Percentiles rank a stretch among this genome's conserved stretches.
phyloP scores from a whole-genome alignment of 805 yeast genomes.

The Nakazawaea ernobii region DNA sequence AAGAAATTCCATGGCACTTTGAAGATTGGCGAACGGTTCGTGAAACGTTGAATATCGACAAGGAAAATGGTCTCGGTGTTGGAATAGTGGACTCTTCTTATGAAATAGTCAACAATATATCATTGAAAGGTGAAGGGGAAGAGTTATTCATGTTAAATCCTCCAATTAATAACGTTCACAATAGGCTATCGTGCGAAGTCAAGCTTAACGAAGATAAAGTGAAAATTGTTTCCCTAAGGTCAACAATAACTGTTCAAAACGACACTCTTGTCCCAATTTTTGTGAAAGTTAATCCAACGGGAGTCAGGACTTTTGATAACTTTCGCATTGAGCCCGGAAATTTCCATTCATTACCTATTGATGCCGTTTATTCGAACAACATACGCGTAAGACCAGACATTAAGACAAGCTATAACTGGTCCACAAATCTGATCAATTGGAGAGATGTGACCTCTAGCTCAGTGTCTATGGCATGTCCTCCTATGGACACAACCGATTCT shows the following conservation, averaged over 20 bases:
- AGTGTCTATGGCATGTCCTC: slow-evolving; percentile 54
- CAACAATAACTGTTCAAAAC: slow-evolving; percentile 68
- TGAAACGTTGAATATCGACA: slow-evolving; percentile 68
- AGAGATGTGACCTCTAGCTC: slow-evolving; percentile 44
- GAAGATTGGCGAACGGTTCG: slow-evolving; percentile 90
- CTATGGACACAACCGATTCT: slow-evolving; percentile 30
- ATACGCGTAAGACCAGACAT: slow-evolving; percentile 60
- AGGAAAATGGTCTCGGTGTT: slow-evolving; percentile 57
- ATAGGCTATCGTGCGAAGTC: slow-evolving; percentile 69
- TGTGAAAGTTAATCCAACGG: slow-evolving; percentile 29
- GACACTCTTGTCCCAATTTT: slow-evolving; percentile 55
- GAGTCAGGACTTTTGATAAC: slow-evolving; percentile 24
- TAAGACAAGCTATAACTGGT: slow-evolving; percentile 60
- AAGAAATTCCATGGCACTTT: slow-evolving; percentile 75
- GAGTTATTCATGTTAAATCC: slow-evolving; percentile 66
- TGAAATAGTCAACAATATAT: slow-evolving; percentile 45
- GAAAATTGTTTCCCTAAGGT: slow-evolving; percentile 70
- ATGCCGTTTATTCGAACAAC: slow-evolving; percentile 51
- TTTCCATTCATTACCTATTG: slow-evolving; percentile 68
- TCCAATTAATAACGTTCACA: slow-evolving; percentile 48
- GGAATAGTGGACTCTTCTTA: slow-evolving; percentile 51
- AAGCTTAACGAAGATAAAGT: slow-evolving; percentile 68
- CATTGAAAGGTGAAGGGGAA: slow-evolving; percentile 81
- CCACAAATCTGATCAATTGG: slow-evolving; percentile 62
- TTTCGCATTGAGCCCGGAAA: slow-evolving; percentile 47